phyloP scores from a whole-genome alignment of 1,284 basidiomycete genomes.

The Rhodotorula sp. region DNA sequence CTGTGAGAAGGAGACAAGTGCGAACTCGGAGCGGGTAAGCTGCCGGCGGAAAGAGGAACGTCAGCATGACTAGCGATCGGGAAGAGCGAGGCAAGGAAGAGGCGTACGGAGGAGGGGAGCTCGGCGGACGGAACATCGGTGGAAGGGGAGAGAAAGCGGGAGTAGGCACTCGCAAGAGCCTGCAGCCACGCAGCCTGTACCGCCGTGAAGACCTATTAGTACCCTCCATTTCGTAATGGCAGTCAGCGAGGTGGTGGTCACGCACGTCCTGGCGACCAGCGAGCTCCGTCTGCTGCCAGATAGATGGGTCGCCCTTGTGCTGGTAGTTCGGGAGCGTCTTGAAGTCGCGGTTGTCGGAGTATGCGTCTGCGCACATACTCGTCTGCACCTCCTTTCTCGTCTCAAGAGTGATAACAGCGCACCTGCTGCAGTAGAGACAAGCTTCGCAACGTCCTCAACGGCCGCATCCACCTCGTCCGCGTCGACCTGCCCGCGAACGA shows the following conservation, averaged over 20 bases:
- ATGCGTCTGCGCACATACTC: background rate
- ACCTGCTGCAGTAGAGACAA: background rate
- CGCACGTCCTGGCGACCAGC: conserved; percentile 66
- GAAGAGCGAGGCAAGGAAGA: background rate
- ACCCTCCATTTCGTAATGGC: no score
- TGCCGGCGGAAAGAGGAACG: background rate
- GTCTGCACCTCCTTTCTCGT: background rate
- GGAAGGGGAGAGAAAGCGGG: conserved; percentile 61
- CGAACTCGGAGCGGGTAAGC: conserved; percentile 21
- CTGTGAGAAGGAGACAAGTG: conserved; percentile 15
- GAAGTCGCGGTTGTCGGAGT: conserved; percentile 73
- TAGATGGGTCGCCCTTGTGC: conserved; percentile 56
- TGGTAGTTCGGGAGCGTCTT: conserved; percentile 75
- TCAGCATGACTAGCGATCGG: conserved; percentile 56
- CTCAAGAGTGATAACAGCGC: background rate
- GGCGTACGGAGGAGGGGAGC: background rate
- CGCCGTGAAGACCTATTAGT: conserved; percentile 8
- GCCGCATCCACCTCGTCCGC: background rate
- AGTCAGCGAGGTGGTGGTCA: background rate
- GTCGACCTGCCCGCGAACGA: conserved; percentile 68
- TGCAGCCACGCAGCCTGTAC: conserved; percentile 67
- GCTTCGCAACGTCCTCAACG: conserved; percentile 64
- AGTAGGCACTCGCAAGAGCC: conserved; percentile 69
- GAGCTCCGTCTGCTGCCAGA: conserved; percentile 67
- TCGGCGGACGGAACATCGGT: conserved; percentile 58